Evolutionary conservation across 1,284 basidiomycete species (phyloP).

Genomic region (Heterobasidion parviporum): DNA sequence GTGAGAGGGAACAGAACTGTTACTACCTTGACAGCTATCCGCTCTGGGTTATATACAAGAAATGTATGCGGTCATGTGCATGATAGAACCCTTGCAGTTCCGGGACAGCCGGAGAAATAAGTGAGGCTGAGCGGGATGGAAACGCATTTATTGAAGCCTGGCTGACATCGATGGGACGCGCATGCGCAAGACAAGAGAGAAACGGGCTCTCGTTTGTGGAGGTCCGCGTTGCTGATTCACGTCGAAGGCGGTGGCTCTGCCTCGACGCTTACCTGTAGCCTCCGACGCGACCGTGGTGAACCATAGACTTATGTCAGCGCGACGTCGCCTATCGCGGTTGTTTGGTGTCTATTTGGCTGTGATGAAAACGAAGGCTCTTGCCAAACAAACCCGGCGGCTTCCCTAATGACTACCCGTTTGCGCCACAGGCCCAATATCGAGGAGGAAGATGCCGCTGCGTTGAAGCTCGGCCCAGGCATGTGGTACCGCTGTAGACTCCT

Average conservation of each 20-base stretch:
- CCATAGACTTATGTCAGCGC: not conserved
- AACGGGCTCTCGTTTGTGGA: not conserved
- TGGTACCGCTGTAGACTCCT: not conserved
- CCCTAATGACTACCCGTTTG: slow-evolving; percentile 33
- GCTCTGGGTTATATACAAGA: too few species aligned
- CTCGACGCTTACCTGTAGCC: not conserved
- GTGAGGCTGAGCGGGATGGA: not conserved
- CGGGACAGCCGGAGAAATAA: not conserved
- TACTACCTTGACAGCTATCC: too few species aligned
- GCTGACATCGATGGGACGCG: not conserved
- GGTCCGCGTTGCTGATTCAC: not conserved
- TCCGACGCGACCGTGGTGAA: not conserved
- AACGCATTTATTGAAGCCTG: not conserved
- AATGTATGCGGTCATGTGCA: not conserved
- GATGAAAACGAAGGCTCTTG: not conserved
- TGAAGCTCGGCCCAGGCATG: slow-evolving; percentile 60
- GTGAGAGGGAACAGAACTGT: too few species aligned
- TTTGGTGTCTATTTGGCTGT: not conserved
- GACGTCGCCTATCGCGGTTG: not conserved
- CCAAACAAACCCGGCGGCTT: not conserved
- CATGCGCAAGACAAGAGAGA: not conserved
- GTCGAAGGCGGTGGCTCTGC: not conserved
- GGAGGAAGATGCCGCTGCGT: slow-evolving; percentile 62
- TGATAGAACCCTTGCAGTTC: not conserved
- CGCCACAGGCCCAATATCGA: slow-evolving; percentile 46